Evolutionary conservation across 495 filamentous ascomycete species (phyloP).

Genomic region (Chaetomium cochliodes): DNA sequence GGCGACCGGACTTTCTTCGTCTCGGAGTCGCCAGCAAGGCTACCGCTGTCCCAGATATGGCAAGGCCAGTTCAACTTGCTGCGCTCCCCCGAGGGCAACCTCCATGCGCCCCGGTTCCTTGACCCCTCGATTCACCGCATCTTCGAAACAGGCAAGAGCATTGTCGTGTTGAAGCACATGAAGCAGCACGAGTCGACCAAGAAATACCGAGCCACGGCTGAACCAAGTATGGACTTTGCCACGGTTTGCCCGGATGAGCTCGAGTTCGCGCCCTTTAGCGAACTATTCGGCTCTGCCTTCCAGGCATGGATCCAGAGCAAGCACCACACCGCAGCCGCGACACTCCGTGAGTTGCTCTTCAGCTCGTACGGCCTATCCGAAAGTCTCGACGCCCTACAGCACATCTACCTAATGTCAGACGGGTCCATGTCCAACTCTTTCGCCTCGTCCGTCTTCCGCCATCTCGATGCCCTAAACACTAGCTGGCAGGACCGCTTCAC

Average conservation of each 20-base stretch:
- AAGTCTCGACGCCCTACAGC: slow-evolving; percentile 64
- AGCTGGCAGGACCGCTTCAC: slow-evolving; percentile 82
- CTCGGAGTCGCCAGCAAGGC: slow-evolving; percentile 52
- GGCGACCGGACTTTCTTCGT: slow-evolving; percentile 73
- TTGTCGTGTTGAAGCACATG: slow-evolving; percentile 72
- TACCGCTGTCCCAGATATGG: slow-evolving; percentile 69
- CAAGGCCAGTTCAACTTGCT: slow-evolving; percentile 67
- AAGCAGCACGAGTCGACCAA: slow-evolving; percentile 39
- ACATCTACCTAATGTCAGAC: slow-evolving; percentile 71
- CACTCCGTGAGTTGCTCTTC: slow-evolving; percentile 65
- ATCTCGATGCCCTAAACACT: slow-evolving; percentile 63
- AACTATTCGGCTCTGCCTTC: slow-evolving; percentile 68
- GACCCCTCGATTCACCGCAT: slow-evolving; percentile 65
- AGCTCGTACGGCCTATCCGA: slow-evolving; percentile 64
- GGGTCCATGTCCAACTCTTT: slow-evolving; percentile 62
- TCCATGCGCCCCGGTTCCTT: slow-evolving; percentile 73
- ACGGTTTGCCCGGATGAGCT: slow-evolving; percentile 49
- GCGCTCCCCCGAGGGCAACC: slow-evolving; percentile 49
- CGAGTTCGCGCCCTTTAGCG: slow-evolving; percentile 68
- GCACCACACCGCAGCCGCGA: slow-evolving; percentile 63
- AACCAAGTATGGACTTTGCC: slow-evolving; percentile 53
- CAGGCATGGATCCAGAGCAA: slow-evolving; percentile 69
- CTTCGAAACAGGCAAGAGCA: slow-evolving; percentile 83
- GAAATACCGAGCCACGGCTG: slow-evolving; percentile 28
- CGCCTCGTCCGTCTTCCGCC: slow-evolving; percentile 68